phyloP scores from a whole-genome alignment of 2,329 filamentous ascomycete species.

The Dactylellina haptotyla region DNA sequence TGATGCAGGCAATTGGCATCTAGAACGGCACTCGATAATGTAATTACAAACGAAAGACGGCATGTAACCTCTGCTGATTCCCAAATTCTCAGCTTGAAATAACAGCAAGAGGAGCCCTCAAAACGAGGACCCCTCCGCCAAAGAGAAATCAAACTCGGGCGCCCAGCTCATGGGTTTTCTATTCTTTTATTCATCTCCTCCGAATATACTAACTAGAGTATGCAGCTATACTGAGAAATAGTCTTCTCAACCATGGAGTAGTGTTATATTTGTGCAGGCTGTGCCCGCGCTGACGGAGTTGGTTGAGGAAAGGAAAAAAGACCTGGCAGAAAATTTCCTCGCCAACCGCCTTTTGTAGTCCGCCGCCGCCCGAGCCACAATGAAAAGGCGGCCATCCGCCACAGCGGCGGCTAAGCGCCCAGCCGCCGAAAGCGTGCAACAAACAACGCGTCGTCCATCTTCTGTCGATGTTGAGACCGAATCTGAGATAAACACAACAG shows the following conservation, averaged over 20 bases:
- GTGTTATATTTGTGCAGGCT: constrained; percentile 12
- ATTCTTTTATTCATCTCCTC: constrained; percentile 44
- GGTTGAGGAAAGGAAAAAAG: constrained; percentile 33
- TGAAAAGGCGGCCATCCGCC: no score
- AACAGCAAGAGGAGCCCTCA: constrained; percentile 39
- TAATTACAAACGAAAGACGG: not conserved
- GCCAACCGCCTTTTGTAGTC: not conserved
- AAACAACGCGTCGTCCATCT: constrained; percentile 44
- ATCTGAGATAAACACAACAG: not conserved
- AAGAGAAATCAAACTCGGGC: constrained; percentile 54
- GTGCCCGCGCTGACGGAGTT: constrained; percentile 47
- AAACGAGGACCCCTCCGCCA: constrained; percentile 39
- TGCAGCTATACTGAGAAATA: constrained; percentile 14
- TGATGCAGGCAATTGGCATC: no score
- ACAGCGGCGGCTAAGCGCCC: constrained; percentile 16
- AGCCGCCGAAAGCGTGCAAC: constrained; percentile 1
- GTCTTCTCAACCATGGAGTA: constrained; percentile 26
- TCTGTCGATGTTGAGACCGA: not conserved
- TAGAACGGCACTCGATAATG: no score
- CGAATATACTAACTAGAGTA: constrained; percentile 31
- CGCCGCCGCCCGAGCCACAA: not conserved
- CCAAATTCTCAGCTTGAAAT: constrained; percentile 53
- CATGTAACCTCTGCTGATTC: constrained; percentile 55
- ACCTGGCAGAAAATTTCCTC: constrained; percentile 3
- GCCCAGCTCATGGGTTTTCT: constrained; percentile 53